A percentile compares a stretch with the other conserved stretches of the same genome.
Conservation (phyloP, 305 asterid species). For the Fraxinus sp. region DNA sequence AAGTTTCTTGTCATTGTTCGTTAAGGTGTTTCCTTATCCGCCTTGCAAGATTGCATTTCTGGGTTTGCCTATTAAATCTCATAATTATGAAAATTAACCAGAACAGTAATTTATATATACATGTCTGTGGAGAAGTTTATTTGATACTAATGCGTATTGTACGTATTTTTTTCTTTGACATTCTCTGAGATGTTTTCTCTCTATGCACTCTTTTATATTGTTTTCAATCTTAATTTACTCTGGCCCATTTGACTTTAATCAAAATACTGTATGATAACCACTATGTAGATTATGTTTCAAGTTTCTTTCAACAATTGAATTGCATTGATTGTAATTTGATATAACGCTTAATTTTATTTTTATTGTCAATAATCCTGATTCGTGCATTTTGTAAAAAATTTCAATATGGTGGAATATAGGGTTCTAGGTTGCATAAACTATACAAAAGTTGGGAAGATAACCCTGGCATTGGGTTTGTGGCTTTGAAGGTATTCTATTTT, state of each 20-base stretch:
- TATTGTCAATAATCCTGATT: too few relatives aligned
- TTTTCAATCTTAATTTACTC: neutral
- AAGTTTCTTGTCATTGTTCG: neutral
- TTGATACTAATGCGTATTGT: neutral
- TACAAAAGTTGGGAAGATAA: conserved; percentile 88
- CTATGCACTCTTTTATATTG: neutral
- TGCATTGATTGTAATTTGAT: too few relatives aligned
- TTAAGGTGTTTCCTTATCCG: neutral
- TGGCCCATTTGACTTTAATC: neutral
- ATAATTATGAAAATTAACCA: neutral
- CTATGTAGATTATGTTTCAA: neutral
- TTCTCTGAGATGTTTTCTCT: conserved; percentile 18
- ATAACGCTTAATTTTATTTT: too few relatives aligned
- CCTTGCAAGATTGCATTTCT: neutral
- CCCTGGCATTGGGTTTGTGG: conserved; percentile 63
- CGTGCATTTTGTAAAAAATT: neutral
- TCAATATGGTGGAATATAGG: conserved; percentile 40
- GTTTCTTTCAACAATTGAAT: conserved; percentile 2
- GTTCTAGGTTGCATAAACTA: conserved; percentile 61
- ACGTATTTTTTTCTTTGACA: neutral
- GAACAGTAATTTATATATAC: neutral
- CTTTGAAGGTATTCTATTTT: conserved; percentile 54
- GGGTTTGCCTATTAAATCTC: neutral
- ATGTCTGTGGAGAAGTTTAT: neutral
- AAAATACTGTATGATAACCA: conserved; percentile 2